These are phyloP conservation scores for Metschnikowia vanudenii DNA, from an alignment of 805 yeast genomes.

Conservation along the genomic window DNA sequence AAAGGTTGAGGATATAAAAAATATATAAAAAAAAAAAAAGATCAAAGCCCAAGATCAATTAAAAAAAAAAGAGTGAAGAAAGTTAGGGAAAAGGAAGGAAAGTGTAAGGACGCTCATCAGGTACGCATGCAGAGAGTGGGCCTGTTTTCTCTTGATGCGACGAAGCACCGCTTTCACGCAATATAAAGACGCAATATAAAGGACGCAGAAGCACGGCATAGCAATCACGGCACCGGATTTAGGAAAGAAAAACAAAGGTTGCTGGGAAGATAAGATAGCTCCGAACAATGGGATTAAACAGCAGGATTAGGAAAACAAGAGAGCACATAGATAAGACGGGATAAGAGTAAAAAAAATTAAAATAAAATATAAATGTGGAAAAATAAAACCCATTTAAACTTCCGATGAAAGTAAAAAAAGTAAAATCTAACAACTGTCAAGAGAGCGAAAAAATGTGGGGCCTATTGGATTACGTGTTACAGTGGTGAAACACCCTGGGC, in stretches of 20 bases:
- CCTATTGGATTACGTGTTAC: no score
- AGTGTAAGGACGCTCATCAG: slow-evolving; percentile 7
- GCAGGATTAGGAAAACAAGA: no score
- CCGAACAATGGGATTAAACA: no score
- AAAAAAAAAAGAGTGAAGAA: not conserved
- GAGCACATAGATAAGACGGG: no score
- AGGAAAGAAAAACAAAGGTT: not conserved
- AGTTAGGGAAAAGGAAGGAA: not conserved
- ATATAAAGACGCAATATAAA: slow-evolving; percentile 7
- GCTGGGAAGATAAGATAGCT: not conserved
- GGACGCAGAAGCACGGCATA: slow-evolving; percentile 7
- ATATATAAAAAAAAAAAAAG: no score
- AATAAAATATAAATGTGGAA: no score
- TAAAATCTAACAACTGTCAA: no score
- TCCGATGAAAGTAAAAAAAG: no score
- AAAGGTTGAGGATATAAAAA: not conserved
- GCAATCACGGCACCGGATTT: slow-evolving; percentile 8
- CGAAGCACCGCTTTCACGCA: slow-evolving; percentile 1
- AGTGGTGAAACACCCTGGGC: no score
- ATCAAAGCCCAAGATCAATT: not conserved
- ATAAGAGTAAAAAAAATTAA: no score
- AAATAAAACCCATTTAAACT: no score
- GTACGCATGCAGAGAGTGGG: slow-evolving; percentile 1
- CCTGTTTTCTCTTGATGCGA: slow-evolving; percentile 7
- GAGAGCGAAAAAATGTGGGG: no score